Evolutionary conservation across 2,329 filamentous ascomycete genomes (phyloP), one percentile per base, ranked within the genome.

Genomic region (Aspergillus aculeatus): DNA sequence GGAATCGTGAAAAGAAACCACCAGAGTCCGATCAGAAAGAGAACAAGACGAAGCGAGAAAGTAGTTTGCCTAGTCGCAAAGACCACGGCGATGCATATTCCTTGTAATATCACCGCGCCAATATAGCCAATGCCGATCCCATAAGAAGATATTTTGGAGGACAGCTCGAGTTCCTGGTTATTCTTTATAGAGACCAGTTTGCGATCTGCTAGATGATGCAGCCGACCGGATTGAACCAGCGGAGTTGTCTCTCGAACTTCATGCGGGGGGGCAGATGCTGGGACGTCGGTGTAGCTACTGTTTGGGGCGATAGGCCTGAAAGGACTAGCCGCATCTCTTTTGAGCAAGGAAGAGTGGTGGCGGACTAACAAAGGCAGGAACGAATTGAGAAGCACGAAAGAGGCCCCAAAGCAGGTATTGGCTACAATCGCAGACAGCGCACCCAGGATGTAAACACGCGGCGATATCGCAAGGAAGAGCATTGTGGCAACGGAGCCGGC

Each of bases 71-170:
- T 83, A 72, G 91, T 86, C 2, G 81, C 77, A 44, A 92, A 82
- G 2, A 98, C 84, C 47, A 97, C 84, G 52, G 90, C 76, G 62
- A 98, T 94, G 54, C 89, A 88, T 2, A 92, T 72, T 61, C 91
- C 89, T 73, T 98, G 95, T 11, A 98, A 81, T 59, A 96, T 85
- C 0, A 98, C 82, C 0, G 91, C 92, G 1, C 92, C 92, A 41
- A 89, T 86, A 72, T 99, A 99, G 12, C 95, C 95, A 62, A 96
- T 96, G 0, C 93, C 94, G 56, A 98, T 94, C 11, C 95, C 95
- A 69, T 89, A 90, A 2, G 93, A 91, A 0, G 94, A 98, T 63
- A 99, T 96, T 67, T 89, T 87, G 1, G 93, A 96, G 0, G 93
- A 96, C 7, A 98, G 80, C 62, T 86, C 84, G 63, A 98, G 84